Evolutionary conservation across 2,329 filamentous ascomycete species (phyloP), one percentile per base, ranked within the genome.

Genomic region (Zarea fungicola): DNA sequence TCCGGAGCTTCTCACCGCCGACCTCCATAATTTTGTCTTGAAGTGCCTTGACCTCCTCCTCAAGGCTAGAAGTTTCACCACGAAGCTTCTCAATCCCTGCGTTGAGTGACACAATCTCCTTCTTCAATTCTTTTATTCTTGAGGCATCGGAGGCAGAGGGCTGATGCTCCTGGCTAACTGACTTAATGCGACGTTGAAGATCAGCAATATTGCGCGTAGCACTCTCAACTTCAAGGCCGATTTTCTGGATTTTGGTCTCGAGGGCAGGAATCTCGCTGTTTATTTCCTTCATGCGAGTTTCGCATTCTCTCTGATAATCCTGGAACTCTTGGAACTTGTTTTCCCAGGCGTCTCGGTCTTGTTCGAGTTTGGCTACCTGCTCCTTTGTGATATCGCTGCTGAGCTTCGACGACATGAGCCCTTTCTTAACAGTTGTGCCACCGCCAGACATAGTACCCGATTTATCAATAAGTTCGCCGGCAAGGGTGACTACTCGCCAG

Each of bases 21-120:
- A 96, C 85, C 67, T 96, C 86, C 93, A 99, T 97, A 61, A 99
- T 99, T 74, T 91, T 95, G 76, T 93, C 85, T 64, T 99, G 92
- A 1, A 99, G 75, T 18, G 78, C 78, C 69, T 95, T 92, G 68
- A 99, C 97, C 66, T 97, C 93, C 22, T 85, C 84, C 64, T 99
- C 93, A 8, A 96, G 83, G 39, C 85, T 93, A 2, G 87, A 81
- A n/a, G 87, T 96, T 67, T 97, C 89, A 9, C 80, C 76, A 53
- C 83, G 88, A 9, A 99, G 77, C 59, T 85, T 87, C 51, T 86
- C 81, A 10, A 96, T 81, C 59, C 96, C 89, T 56, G 81, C 81
- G 60, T 89, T 82, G 53, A 95, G 76, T 52, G 82, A 80, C 7
- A 77, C 71, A 44, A 96, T 87, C 56, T 85, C 89, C 64, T 89